Evolutionary conservation across 495 filamentous ascomycete species (phyloP).

Genomic region (Pyrenula massariospora): DNA sequence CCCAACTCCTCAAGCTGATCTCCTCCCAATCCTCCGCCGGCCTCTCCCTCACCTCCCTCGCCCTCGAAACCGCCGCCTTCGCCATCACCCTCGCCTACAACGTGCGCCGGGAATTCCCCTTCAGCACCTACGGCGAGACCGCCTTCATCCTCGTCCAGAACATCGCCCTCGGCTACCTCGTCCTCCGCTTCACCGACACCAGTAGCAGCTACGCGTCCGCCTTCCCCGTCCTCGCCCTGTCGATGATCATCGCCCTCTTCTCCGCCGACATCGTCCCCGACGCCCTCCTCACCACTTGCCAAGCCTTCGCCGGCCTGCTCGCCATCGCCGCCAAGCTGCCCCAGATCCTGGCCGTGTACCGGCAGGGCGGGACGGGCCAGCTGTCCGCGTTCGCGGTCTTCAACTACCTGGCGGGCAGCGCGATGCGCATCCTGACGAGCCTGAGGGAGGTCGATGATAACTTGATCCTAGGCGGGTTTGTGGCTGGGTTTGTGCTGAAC

Average conservation of each 20-base stretch:
- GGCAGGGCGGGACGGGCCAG: slow-evolving; percentile 81
- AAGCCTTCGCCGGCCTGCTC: slow-evolving; percentile 74
- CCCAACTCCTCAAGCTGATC: slow-evolving; percentile 86
- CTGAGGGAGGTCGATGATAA: slow-evolving; percentile 92
- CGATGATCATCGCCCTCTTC: slow-evolving; percentile 28
- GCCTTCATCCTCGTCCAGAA: slow-evolving; percentile 86
- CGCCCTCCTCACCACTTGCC: slow-evolving; percentile 59
- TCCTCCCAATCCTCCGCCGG: slow-evolving; percentile 66
- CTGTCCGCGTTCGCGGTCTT: slow-evolving; percentile 95
- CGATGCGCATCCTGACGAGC: slow-evolving; percentile 92
- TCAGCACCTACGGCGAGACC: slow-evolving; percentile 92
- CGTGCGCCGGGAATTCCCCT: slow-evolving; percentile 77
- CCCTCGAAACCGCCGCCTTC: slow-evolving; percentile 77
- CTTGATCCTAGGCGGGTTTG: slow-evolving; percentile 85
- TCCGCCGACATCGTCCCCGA: slow-evolving; percentile 53
- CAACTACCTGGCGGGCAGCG: slow-evolving; percentile 87
- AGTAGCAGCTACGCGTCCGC: slow-evolving; percentile 68
- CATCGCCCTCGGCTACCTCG: slow-evolving; percentile 71
- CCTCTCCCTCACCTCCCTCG: slow-evolving; percentile 78
- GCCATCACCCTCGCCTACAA: slow-evolving; percentile 86
- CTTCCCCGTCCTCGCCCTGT: slow-evolving; percentile 47
- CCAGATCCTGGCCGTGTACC: slow-evolving; percentile 77
- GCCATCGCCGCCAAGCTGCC: slow-evolving; percentile 82
- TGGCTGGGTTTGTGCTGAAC: slow-evolving; percentile 82
- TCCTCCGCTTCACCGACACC: slow-evolving; percentile 67